A percentile compares a stretch with the other conserved stretches of the same genome.
Evolutionary conservation across 1,284 basidiomycete species (phyloP).

Genomic region (Leccinum insigne): DNA sequence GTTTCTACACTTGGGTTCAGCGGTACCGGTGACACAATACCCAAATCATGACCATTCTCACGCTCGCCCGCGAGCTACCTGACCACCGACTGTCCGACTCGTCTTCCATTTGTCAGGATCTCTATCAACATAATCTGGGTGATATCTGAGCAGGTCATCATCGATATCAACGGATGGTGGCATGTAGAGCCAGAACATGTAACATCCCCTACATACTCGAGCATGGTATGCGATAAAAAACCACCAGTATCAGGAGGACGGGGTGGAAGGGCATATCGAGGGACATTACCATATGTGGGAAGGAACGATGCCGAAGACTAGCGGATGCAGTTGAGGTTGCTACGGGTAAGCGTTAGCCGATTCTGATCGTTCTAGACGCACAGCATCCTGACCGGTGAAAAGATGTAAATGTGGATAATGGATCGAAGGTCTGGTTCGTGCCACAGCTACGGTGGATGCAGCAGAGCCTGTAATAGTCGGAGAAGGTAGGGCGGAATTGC

Average conservation of each 20-base stretch:
- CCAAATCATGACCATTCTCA: conserved; percentile 13
- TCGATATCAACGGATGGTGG: conserved; percentile 15
- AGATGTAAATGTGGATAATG: conserved; percentile 18
- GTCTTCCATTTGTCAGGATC: conserved; percentile 19
- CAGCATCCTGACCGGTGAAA: conserved; percentile 23
- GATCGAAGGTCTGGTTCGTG: conserved; percentile 12
- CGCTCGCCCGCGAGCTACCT: conserved; percentile 20
- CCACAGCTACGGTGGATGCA: conserved; percentile 14
- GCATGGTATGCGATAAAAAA: conserved; percentile 16
- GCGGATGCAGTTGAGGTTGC: conserved; percentile 17
- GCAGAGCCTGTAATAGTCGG: conserved; percentile 8
- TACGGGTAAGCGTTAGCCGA: conserved; percentile 8
- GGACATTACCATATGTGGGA: conserved; percentile 23
- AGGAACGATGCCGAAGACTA: conserved; percentile 18
- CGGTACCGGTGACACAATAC: conserved; percentile 16
- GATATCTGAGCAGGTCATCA: conserved; percentile 21
- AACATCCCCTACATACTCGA: conserved; percentile 16
- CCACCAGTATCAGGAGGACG: conserved; percentile 20
- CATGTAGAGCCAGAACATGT: conserved; percentile 9
- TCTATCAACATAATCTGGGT: conserved; percentile 1
- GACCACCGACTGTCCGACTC: conserved; percentile 28
- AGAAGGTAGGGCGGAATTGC: conserved; percentile 4
- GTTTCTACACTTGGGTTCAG: conserved; percentile 19
- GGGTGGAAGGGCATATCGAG: conserved; percentile 19
- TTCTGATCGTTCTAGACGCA: conserved; percentile 2